Evolutionary conservation across 73 alveolate genomes (phyloP), one percentile per base, ranked within the genome.

Genomic region (Uronychia binucleata): DNA sequence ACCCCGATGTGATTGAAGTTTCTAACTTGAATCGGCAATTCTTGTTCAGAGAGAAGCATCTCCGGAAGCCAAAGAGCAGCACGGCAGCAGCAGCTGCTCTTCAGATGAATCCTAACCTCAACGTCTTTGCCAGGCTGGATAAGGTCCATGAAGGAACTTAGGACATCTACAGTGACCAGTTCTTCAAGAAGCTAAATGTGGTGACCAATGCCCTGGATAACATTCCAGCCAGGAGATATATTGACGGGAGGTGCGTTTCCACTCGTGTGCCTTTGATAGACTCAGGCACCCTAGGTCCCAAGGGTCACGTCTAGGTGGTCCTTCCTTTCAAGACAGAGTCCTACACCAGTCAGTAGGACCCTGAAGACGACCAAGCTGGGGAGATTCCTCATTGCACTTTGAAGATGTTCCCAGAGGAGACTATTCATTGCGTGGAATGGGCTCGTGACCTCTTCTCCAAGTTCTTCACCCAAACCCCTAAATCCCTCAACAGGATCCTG

Each of bases 401-500:
- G 75, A 97, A 97, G 83, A 97, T 97, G 99, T 97, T 97, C 96
- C 99, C 99, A 30, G 99, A 97, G 86, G 99, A 97, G 81, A 96
- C 98, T 28, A 90, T 97, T 74, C 99, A 97, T 92, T 97, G 99
- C 80, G 96, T 97, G 29, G 99, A 97, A 88, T 97, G 98, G 98
- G 99, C 98, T 25, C 86, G 97, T 82, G 99, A 97, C 80, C 94
- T 91, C 84, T 97, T 97, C 75, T 97, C 98, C 14, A 95, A 97
- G 87, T 86, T 93, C 27, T 97, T 95, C 88, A 91, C 97, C 13
- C 88, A 93, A 67, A 80, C 89, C 74, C 98, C 99, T 1, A 86
- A 97, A 83, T 76, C 83, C 34, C 78, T 91, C 26, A 91, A 87
- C 82, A 95, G 95, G 57, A 77, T 92, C 29, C 76, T 95, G 33